Base-by-base conservation (phyloP, 2,329 filamentous ascomycete species). In the Graphilbum ipis-grandicollis region DNA sequence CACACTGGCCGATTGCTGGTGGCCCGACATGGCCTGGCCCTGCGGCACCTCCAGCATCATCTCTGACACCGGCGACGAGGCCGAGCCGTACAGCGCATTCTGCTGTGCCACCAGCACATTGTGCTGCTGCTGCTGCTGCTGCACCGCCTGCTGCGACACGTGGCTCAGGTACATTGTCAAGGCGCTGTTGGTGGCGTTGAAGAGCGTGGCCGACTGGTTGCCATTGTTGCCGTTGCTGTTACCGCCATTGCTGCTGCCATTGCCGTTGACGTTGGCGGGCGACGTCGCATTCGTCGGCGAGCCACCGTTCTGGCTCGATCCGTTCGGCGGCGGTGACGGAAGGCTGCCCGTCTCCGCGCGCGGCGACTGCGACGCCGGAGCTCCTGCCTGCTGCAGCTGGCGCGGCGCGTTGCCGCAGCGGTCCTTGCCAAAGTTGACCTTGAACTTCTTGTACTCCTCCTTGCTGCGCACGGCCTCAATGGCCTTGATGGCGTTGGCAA, bases 361-460 rank as follows among this genome's bases (percentile, higher is more conserved):
- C 37, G 83, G 79, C 40, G 78, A 77, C 26, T 25, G 19, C 18
- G 12, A 18, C 5, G n/a, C n/a, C 18, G n/a, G 15, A 7, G n/a
- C 9, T 9, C 9, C 46, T 79, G 61, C 9, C 40, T 44, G 42
- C 55, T 78, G 73, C 46, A 82, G 70, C 61, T 96, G 90, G 42
- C 90, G 78, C 32, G 90, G 90, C 36, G 90, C 80, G 60, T 98
- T 98, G 47, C 90, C 90, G 51, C 90, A 98, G 39, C 90, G 77
- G 54, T 98, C 90, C 64, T 98, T 98, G 58, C 90, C 90, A 54
- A 98, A 98, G 65, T 98, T 98, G 56, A 98, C 88, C 70, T 98
- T 98, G 75, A 98, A 98, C 50, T 90, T 78, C 59, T 77, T 83
- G 68, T 98, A 98, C 52, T 98, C 90, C 31, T 96, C 90, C 53